Evolutionary conservation across 2,329 filamentous ascomycete genomes (phyloP), one percentile per base, ranked within the genome.

Genomic region (Orbilia quercus): DNA sequence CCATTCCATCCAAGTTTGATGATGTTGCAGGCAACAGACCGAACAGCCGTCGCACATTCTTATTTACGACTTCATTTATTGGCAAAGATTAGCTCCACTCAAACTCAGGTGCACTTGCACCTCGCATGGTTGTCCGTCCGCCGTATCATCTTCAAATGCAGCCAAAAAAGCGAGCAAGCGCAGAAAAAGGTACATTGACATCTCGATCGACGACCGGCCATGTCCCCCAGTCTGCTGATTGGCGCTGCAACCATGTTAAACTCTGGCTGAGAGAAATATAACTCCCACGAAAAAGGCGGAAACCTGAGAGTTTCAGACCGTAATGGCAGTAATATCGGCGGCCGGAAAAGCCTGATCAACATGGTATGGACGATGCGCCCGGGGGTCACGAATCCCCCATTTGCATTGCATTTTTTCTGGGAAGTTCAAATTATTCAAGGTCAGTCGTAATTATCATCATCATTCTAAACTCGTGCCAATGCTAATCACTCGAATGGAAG

Each of bases 261-360:
- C 40, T 22, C 38, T 23, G 50, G 53, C 57, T 65, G 67, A 72
- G 67, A 72, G 67, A 72, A 62, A 59, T 72, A 64, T n/a, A n/a
- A n/a, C 53, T 53, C 55, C 7, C 34, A 14, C 11, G 5, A 23
- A 54, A 36, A 44, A 65, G 58, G 59, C 67, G 67, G 67, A 72
- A 72, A 72, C 58, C 22, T 72, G 67, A 72, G 67, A 72, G 67
- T 72, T 72, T 72, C 67, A 72, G 67, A 59, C 50, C 67, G 45
- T 53, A 58, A 63, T 72, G 58, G 38, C 51, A 64, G 57, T 72
- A 64, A 59, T 72, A 57, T 64, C 58, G 51, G 58, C 66, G 58
- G 44, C 66, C 66, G 57, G 57, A 72, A 57, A 51, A 47, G 51
- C 48, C 54, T 57, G 63, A 72, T 31, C 28, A 31, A 72, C 67